A percentile compares a stretch with the other conserved stretches of the same genome.
Evolutionary conservation across 768 basidiomycete genomes (phyloP).

Genomic region (Macrolepiota fuliginosa): DNA sequence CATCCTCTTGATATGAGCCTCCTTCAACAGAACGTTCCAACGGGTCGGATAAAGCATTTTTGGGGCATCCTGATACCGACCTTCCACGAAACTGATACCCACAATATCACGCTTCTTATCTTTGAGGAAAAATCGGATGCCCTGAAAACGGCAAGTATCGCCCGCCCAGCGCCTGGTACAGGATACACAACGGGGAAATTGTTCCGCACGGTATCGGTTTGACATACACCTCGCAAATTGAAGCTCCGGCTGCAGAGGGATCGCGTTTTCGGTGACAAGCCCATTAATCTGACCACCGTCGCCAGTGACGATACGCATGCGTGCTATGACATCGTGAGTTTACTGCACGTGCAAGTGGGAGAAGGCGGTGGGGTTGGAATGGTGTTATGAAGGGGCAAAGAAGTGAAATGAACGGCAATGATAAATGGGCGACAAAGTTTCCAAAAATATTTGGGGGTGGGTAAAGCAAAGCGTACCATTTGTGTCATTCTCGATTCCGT

Average conservation of each 20-base stretch:
- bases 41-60: slow-evolving; percentile 60
- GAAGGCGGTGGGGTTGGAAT: background rate
- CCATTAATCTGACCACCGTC: slow-evolving; percentile 13
- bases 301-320: slow-evolving; percentile 13
- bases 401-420: background rate
- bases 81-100: slow-evolving; percentile 70
- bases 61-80: slow-evolving; percentile 53
- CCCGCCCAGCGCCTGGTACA: slow-evolving; percentile 87
- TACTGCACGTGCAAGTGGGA: slow-evolving; percentile 3
- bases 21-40: slow-evolving; percentile 63
- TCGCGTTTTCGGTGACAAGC: slow-evolving; percentile 12
- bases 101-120: slow-evolving; percentile 55
- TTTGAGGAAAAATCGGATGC: slow-evolving; percentile 76
- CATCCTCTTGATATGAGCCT: slow-evolving; percentile 48
- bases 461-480: background rate
- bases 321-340: slow-evolving; percentile 6
- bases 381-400: slow-evolving; percentile 5
- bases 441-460: slow-evolving; percentile 10
- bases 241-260: slow-evolving; percentile 54
- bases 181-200: slow-evolving; percentile 78
- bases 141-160: slow-evolving; percentile 84
- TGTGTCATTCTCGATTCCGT: slow-evolving; percentile 11
- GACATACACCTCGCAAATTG: slow-evolving; percentile 87
- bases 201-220: slow-evolving; percentile 66
- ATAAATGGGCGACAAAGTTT: slow-evolving; percentile 3